Evolutionary conservation across 306 rosid species (phyloP), one percentile per base, ranked within the genome.

Genomic region (Ziziphus jujuba): DNA sequence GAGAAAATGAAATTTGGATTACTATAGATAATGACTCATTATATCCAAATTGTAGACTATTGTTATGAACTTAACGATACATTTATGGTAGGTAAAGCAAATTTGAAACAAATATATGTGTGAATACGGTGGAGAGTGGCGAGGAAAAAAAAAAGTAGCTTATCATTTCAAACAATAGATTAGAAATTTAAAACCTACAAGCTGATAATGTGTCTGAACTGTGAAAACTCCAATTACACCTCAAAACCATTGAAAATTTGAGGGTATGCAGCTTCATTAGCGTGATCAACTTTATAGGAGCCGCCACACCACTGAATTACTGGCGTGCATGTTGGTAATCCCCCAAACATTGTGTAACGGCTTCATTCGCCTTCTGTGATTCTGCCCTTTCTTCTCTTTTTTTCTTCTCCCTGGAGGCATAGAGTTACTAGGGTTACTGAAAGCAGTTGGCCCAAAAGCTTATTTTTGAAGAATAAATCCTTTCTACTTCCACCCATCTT

Each of bases 341-440:
- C 61, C 89, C 91, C 80, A 73, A 25, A 65, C 92, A 89, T 77
- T 86, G 85, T 33, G 95, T 68, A 57, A 95, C n/a, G 25, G 97
- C 85, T 72, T 95, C 97, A 47, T 79, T 90, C 45, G 96, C 87
- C 81, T 78, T 84, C 55, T 80, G 91, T 35, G 89, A 76, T 79
- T 79, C 96, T 34, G 59, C 13, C 80, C 97, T 85, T 84, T 95
- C 97, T 82, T 84, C 95, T 75, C 83, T 81, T 76, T 95, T 95
- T 78, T 88, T 88, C 89, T 95, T 95, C 87, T 95, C 99, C 86
- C 99, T 95, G 90, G 61, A 75, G 71, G 67, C 67, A 71, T 56
- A 44, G 19, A 54, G 43, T 72, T 74, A 80, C 31, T 54, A 57
- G 9, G 14, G 45, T 63, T 51, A 38, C 16, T 11, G 23, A 72